phyloP scores from a whole-genome alignment of 805 yeast genomes.

The Nakazawaea wyomingensis region DNA sequence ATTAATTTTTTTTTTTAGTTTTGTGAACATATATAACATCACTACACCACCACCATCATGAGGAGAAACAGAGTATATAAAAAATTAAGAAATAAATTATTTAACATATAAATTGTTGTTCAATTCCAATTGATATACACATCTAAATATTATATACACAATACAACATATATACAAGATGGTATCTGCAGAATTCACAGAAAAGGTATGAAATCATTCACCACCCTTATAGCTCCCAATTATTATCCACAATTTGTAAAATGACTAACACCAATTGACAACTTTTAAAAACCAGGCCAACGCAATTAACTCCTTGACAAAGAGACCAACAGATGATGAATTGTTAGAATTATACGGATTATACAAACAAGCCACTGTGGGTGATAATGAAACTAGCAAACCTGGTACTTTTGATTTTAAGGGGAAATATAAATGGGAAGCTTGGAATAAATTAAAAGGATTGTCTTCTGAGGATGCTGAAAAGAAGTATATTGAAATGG shows the following conservation, averaged over 20 bases:
- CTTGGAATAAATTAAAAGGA: slow-evolving; percentile 90
- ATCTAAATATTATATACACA: too few relatives aligned
- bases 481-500: slow-evolving; percentile 65
- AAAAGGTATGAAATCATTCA: slow-evolving; percentile 32
- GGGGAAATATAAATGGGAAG: slow-evolving; percentile 97
- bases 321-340: slow-evolving; percentile 83
- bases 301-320: slow-evolving; percentile 68
- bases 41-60: too few relatives aligned
- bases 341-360: slow-evolving; percentile 82
- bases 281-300: slow-evolving; percentile 53
- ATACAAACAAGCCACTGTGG: slow-evolving; percentile 95
- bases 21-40: too few relatives aligned
- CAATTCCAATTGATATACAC: too few relatives aligned
- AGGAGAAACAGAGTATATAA: too few relatives aligned
- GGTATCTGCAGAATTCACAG: slow-evolving; percentile 32
- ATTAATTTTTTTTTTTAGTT: too few relatives aligned
- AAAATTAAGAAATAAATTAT: too few relatives aligned
- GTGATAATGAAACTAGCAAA: slow-evolving; percentile 82
- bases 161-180: slow-evolving; percentile 19
- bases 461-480: slow-evolving; percentile 88
- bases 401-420: slow-evolving; percentile 92
- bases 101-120: too few relatives aligned
- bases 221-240: too few relatives aligned
- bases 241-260: too few relatives aligned
- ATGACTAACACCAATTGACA: too few relatives aligned